Conservation (phyloP, 306 rosid species). For the Vigna unguiculata region DNA sequence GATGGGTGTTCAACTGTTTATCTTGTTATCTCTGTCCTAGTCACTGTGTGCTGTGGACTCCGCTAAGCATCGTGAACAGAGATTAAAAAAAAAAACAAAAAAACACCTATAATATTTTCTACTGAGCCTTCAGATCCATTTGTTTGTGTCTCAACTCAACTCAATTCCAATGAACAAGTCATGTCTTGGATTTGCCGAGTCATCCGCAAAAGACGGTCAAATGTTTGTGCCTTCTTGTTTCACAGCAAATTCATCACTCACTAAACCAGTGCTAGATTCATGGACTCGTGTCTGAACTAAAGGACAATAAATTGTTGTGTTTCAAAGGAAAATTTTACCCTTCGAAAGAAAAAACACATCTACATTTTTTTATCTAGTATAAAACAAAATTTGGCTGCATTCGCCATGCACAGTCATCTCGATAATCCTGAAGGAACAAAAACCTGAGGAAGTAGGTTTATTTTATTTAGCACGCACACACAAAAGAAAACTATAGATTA, state of each 20-base stretch:
- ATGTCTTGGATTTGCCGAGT: neutral
- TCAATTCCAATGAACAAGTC: neutral
- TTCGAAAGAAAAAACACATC: too few species aligned
- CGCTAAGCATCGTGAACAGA: neutral
- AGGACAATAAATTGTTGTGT: neutral
- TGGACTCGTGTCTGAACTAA: neutral
- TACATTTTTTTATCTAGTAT: neutral
- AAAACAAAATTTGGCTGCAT: neutral
- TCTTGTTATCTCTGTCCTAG: constrained; percentile 3
- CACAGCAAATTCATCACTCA: neutral
- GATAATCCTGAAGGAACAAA: neutral
- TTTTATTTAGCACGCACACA: neutral
- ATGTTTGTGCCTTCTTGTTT: neutral
- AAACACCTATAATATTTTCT: neutral
- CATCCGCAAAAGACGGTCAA: neutral
- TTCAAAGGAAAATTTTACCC: too few species aligned
- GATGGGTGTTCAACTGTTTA: neutral
- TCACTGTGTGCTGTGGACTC: neutral
- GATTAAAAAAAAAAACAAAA: neutral
- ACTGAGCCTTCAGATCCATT: neutral
- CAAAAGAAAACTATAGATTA: neutral
- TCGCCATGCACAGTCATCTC: neutral
- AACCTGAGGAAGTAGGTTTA: neutral
- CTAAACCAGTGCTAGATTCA: neutral
- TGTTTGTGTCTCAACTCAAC: neutral